Conservation (phyloP, 345 rosid genomes). For the Populus euphratica region DNA sequence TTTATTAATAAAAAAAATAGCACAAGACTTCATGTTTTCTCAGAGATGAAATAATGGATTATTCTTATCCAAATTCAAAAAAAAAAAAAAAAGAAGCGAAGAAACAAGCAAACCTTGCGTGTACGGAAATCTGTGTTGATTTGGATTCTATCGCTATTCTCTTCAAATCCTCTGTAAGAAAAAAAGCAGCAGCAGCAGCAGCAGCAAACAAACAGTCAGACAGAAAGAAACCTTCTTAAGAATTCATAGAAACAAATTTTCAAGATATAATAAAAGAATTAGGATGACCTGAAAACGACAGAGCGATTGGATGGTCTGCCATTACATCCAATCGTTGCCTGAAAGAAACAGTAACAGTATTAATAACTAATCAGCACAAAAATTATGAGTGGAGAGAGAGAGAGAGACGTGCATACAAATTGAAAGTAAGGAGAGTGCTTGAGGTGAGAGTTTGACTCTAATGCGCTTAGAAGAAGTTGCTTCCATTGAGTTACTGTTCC, state of each 20-base stretch:
- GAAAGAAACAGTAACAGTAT: conserved; percentile 14
- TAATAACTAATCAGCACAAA: neutral
- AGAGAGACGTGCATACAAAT: conserved; percentile 32
- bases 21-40: neutral
- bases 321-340: conserved; percentile 74
- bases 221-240: neutral
- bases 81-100: neutral
- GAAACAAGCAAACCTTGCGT: conserved; percentile 50
- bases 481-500: conserved; percentile 61
- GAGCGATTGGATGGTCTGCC: conserved; percentile 88
- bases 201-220: conserved; percentile 1
- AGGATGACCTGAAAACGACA: conserved; percentile 63
- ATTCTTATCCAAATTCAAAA: neutral
- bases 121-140: conserved; percentile 68
- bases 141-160: conserved; percentile 48
- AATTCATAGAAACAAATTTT: neutral
- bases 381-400: neutral
- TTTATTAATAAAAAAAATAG: neutral
- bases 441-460: conserved; percentile 62
- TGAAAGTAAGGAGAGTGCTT: conserved; percentile 67
- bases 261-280: neutral
- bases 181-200: neutral
- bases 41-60: neutral
- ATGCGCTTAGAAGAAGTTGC: conserved; percentile 64
- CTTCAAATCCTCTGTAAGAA: conserved; percentile 70